Base-by-base conservation (phyloP, 2,329 filamentous ascomycete genomes). In the Fusarium robinianum region DNA sequence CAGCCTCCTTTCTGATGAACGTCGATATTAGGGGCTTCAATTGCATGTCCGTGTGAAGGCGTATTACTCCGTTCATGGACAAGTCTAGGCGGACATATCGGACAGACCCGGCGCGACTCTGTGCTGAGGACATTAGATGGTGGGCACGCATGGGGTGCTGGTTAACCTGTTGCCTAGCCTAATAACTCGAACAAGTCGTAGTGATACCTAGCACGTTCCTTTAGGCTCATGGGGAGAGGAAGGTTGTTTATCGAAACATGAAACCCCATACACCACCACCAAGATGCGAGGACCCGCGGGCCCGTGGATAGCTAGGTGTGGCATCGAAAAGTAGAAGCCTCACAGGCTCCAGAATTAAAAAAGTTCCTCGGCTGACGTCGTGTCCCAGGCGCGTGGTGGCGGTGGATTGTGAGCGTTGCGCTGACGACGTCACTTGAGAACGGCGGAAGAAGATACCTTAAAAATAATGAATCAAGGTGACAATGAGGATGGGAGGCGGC, bases 341-440 rank as follows among this genome's bases (percentile, higher is more conserved):
- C 46, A 41, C 35, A 60, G 57, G 57, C 57, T 58, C 16, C 57
- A 57, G 55, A 31, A 55, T 60, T 51, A 46, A 33, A 58, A 48
- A 57, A 44, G 49, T 47, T 48, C 47, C 39, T 34, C 46, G 46
- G 57, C 57, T 60, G 53, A 58, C 56, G 54, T 60, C 46, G 46
- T 47, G 46, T 31, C 43, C 41, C 39, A 48, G 33, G 40, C 41
- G 41, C 52, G 37, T n/a, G 42, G 39, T 56, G 54, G 57, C 51
- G 55, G 44, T 49, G 51, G 49, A 46, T 36, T 15, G 29, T 29
- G 42, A 46, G 41, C 38, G 53, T 41, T 41, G 33, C 52, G 58
- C 55, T 60, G 55, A 61, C 58, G 58, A 61, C 58, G 49, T 55
- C 53, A 55, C 53, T 41, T 50, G 30, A 37, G n/a, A n/a, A n/a